phyloP scores from a whole-genome alignment of 2,329 filamentous ascomycete species.

The Colletotrichum sp. region DNA sequence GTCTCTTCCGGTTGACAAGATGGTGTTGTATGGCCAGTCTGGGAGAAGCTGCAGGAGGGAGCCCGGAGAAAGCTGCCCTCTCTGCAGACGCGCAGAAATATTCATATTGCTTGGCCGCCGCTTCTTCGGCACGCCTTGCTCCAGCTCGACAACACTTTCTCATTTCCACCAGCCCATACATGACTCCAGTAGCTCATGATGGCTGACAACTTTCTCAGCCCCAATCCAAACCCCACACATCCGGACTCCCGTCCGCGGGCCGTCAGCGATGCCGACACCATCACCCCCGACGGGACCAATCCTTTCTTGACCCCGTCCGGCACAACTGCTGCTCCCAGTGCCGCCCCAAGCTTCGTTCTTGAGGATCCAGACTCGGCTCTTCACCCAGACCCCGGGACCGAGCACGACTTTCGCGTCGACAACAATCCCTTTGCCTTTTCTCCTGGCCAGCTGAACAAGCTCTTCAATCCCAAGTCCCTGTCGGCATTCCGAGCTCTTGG shows the following conservation, averaged over 20 bases:
- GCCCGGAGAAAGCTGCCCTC: constrained; percentile 8
- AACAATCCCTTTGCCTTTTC: constrained; percentile 80
- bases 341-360: constrained; percentile 14
- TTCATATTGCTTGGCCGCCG: constrained; percentile 14
- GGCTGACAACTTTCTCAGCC: constrained; percentile 10
- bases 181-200: constrained; percentile 1
- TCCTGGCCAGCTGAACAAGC: constrained; percentile 75
- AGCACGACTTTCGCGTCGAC: constrained; percentile 69
- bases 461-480: constrained; percentile 77
- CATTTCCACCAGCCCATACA: neutral
- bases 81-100: neutral
- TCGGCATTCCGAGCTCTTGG: constrained; percentile 75
- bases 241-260: constrained; percentile 10
- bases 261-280: constrained; percentile 19
- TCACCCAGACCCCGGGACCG: constrained; percentile 71
- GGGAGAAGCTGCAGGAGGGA: neutral
- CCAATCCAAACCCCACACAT: constrained; percentile 9
- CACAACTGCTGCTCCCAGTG: constrained; percentile 10
- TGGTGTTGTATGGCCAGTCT: neutral
- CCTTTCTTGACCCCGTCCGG: constrained; percentile 27
- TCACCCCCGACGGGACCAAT: constrained; percentile 15
- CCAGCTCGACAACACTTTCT: constrained; percentile 14
- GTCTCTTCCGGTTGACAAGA: neutral
- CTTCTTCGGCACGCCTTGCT: constrained; percentile 17
- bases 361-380: constrained; percentile 55